Percentiles rank a stretch among this genome's conserved stretches.
These are phyloP conservation scores for Aspergillus tubingensis DNA, from an alignment of 2,329 filamentous ascomycete genomes.

Conservation along the genomic window DNA sequence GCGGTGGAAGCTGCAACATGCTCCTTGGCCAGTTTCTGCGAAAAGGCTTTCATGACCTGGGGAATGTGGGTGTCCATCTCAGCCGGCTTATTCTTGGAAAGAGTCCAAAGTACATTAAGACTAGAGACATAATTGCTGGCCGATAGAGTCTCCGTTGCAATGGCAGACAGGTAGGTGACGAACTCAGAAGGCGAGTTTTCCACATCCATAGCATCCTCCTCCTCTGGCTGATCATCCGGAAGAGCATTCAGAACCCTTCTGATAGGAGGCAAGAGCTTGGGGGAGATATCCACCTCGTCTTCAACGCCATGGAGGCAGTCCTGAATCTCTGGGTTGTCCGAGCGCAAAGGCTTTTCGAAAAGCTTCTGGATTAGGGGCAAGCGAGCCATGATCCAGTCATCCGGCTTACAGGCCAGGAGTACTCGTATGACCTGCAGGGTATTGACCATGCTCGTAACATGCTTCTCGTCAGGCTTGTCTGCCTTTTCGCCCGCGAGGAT, in stretches of 20 bases:
- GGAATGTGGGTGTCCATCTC: constrained; percentile 88
- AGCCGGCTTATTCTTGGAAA: constrained; percentile 79
- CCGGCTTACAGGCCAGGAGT: constrained; percentile 80
- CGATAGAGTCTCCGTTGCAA: constrained; percentile 84
- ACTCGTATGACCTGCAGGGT: constrained; percentile 89
- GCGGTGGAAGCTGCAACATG: constrained; percentile 74
- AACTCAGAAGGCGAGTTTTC: constrained; percentile 81
- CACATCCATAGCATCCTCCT: constrained; percentile 78
- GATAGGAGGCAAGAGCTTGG: constrained; percentile 72
- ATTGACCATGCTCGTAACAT: constrained; percentile 86
- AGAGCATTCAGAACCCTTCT: constrained; percentile 85
- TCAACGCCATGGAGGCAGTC: constrained; percentile 82
- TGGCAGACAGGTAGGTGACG: constrained; percentile 77
- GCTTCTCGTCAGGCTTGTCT: constrained; percentile 79
- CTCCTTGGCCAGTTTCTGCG: constrained; percentile 87
- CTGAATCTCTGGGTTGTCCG: constrained; percentile 87
- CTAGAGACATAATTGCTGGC: constrained; percentile 80
- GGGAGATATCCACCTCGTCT: constrained; percentile 67
- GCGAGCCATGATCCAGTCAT: constrained; percentile 86
- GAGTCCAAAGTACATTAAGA: constrained; percentile 89
- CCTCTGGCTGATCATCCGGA: constrained; percentile 77
- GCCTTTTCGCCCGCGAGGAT: constrained; percentile 82
- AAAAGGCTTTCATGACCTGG: constrained; percentile 88
- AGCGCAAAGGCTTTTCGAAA: constrained; percentile 83
- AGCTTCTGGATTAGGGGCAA: constrained; percentile 80